Percentiles rank a stretch among this genome's conserved stretches.
Evolutionary conservation across 1,284 basidiomycete genomes (phyloP).

Genomic region (Cryptococcus jaspeensis): DNA sequence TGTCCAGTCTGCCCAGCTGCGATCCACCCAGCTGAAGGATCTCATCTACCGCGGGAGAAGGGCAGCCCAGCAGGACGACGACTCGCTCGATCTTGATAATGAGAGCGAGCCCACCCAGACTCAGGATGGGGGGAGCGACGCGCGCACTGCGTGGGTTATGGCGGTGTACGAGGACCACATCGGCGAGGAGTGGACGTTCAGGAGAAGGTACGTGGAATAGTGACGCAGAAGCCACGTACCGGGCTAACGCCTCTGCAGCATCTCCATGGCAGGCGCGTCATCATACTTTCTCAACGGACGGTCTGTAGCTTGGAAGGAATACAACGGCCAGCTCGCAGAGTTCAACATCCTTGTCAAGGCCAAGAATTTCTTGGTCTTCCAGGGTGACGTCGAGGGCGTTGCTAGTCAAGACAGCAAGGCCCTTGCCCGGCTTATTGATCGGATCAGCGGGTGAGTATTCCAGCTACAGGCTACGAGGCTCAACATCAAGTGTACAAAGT

Average conservation of each 20-base stretch:
- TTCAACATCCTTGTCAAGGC: conserved; percentile 99
- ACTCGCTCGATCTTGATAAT: conserved; percentile 49
- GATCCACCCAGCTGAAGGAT: conserved; percentile 90
- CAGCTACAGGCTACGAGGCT: no score
- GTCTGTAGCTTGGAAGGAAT: conserved; percentile 75
- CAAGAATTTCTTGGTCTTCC: conserved; percentile 99
- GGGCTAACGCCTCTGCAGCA: conserved; percentile 57
- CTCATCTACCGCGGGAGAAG: conserved; percentile 88
- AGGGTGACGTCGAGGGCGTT: conserved; percentile 97
- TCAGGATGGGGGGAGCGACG: conserved; percentile 57
- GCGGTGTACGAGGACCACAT: conserved; percentile 80
- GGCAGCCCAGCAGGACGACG: conserved; percentile 54
- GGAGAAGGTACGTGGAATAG: conserved; percentile 69
- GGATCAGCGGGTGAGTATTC: conserved; percentile 73
- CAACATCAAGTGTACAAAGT: background rate
- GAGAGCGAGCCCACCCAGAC: conserved; percentile 27
- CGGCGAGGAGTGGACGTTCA: conserved; percentile 75
- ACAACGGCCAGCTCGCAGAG: conserved; percentile 77
- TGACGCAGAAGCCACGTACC: background rate
- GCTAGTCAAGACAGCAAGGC: conserved; percentile 92
- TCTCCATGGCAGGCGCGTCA: conserved; percentile 78
- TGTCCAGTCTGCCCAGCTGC: conserved; percentile 87
- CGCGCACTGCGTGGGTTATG: conserved; percentile 89
- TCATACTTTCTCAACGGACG: conserved; percentile 82
- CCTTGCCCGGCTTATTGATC: conserved; percentile 86